Evolutionary conservation across 768 basidiomycete genomes (phyloP).

Genomic region (Lactifluus piperatus): DNA sequence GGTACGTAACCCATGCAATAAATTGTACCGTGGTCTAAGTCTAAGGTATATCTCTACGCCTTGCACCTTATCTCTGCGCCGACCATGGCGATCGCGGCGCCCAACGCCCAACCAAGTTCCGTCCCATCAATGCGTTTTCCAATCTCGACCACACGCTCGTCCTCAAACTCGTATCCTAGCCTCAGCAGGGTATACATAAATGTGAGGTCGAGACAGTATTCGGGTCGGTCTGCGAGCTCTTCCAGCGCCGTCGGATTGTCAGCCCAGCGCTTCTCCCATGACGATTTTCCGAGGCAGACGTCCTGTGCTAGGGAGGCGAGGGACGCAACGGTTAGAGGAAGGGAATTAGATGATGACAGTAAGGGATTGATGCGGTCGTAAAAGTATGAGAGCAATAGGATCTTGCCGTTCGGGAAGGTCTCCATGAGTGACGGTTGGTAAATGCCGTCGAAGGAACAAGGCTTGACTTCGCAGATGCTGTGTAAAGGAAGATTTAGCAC

Average conservation of each 20-base stretch:
- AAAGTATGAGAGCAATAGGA: conserved; percentile 95
- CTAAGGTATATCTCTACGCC: conserved; percentile 21
- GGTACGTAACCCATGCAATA: neutral
- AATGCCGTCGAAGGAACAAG: conserved; percentile 95
- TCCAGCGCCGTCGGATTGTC: conserved; percentile 39
- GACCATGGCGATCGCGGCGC: conserved; percentile 73
- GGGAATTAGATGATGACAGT: conserved; percentile 30
- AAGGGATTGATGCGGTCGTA: conserved; percentile 89
- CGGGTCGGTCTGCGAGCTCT: conserved; percentile 77
- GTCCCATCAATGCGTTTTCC: conserved; percentile 86
- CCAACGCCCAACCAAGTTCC: conserved; percentile 91
- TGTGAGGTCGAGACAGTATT: conserved; percentile 93
- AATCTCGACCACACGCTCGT: conserved; percentile 55
- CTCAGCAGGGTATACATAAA: conserved; percentile 87
- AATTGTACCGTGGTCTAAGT: neutral
- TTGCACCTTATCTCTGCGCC: conserved; percentile 50
- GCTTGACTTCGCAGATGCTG: conserved; percentile 82
- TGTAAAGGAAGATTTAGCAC: neutral
- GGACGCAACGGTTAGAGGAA: conserved; percentile 37
- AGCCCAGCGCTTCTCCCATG: conserved; percentile 50
- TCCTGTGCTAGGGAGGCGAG: conserved; percentile 54
- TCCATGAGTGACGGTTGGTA: conserved; percentile 92
- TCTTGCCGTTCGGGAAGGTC: conserved; percentile 76
- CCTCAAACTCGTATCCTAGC: conserved; percentile 84
- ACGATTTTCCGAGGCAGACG: conserved; percentile 61